phyloP scores from a whole-genome alignment of 2,329 filamentous ascomycete genomes.

The Septoria petroselini region DNA sequence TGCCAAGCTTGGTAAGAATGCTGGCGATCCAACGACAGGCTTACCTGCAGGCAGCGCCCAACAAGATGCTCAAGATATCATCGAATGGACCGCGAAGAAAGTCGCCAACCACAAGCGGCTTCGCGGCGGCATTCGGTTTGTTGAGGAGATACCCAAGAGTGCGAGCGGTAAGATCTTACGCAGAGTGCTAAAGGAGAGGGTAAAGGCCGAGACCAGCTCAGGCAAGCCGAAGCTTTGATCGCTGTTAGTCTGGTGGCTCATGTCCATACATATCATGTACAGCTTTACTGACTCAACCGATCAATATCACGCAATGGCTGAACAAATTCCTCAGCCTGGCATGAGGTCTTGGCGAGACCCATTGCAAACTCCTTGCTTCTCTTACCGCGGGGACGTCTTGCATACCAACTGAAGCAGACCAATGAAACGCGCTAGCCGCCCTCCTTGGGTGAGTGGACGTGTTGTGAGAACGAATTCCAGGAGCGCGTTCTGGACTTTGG shows the following conservation, averaged over 20 bases:
- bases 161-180: slow-evolving; percentile 50
- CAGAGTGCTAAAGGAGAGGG: slow-evolving; percentile 44
- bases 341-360: no score
- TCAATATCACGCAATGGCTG: no score
- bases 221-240: slow-evolving; percentile 34
- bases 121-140: slow-evolving; percentile 47
- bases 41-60: slow-evolving; percentile 24
- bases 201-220: slow-evolving; percentile 43
- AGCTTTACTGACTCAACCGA: no score
- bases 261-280: no score
- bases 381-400: no score
- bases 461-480: no score
- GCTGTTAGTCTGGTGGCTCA: not conserved
- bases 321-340: no score
- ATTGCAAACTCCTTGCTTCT: no score
- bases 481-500: no score
- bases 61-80: slow-evolving; percentile 42
- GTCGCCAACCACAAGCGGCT: slow-evolving; percentile 50
- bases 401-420: no score
- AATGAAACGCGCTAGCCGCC: no score
- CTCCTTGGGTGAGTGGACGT: no score
- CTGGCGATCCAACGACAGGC: slow-evolving; percentile 33
- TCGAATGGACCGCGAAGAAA: slow-evolving; percentile 44
- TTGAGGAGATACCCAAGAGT: slow-evolving; percentile 49
- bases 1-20: slow-evolving; percentile 38